phyloP scores from a whole-genome alignment of 129 eudicot genomes.

The Centrapalus pauciflorus region DNA sequence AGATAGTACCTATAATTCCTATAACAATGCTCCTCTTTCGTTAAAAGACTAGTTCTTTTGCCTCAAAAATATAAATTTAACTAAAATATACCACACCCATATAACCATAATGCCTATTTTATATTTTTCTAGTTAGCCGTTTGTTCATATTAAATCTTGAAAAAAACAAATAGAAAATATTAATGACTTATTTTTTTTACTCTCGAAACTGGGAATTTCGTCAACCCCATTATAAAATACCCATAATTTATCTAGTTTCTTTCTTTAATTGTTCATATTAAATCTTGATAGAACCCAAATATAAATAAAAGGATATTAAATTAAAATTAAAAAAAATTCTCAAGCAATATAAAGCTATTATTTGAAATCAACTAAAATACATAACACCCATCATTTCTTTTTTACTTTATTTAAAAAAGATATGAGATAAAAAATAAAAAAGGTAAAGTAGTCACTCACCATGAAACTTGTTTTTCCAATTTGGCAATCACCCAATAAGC shows the following conservation, averaged over 20 bases:
- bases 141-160: background rate
- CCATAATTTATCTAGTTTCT: background rate
- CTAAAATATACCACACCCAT: slow-evolving; percentile 1
- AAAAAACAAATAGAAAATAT: background rate
- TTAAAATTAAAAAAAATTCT: background rate
- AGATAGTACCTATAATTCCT: too few species aligned
- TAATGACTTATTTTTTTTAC: background rate
- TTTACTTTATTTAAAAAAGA: background rate
- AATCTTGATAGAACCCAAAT: background rate
- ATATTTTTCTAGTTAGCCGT: background rate
- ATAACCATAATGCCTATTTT: background rate
- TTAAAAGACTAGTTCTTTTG: too few species aligned
- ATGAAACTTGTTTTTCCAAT: slow-evolving; percentile 82
- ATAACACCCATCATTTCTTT: slow-evolving; percentile 3
- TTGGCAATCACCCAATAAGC: slow-evolving; percentile 61
- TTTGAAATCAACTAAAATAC: background rate
- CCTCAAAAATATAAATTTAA: background rate
- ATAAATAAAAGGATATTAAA: background rate
- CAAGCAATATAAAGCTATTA: too few species aligned
- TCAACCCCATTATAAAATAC: slow-evolving; percentile 2
- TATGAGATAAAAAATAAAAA: background rate
- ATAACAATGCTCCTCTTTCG: too few species aligned
- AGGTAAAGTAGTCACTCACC: slow-evolving; percentile 51
- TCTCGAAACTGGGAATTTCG: slow-evolving; percentile 1
- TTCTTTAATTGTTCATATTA: slow-evolving; percentile 1